Conservation (phyloP, 805 yeast species). For the Teunomyces cretensis region DNA sequence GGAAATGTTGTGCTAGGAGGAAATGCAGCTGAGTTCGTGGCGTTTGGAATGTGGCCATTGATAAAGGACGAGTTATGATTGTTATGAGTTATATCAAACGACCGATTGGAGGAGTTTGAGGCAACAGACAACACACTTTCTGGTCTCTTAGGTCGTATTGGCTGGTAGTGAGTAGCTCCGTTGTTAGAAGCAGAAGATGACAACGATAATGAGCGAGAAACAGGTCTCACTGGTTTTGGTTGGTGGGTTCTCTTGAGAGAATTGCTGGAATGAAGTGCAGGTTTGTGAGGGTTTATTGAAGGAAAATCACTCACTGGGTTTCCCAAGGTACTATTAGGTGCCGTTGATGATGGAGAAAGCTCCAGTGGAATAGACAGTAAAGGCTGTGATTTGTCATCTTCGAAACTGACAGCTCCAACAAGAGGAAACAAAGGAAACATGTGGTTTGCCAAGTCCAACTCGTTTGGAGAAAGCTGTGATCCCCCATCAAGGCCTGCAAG, state of each 20-base stretch:
- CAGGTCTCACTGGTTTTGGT: slow-evolving; percentile 22
- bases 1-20: slow-evolving; percentile 11
- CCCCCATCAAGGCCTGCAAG: neutral
- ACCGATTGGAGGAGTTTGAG: slow-evolving; percentile 33
- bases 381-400: slow-evolving; percentile 34
- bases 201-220: neutral
- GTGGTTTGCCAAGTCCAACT: slow-evolving; percentile 28
- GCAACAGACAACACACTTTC: slow-evolving; percentile 41
- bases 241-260: slow-evolving; percentile 15
- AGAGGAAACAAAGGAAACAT: slow-evolving; percentile 46
- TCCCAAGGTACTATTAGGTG: neutral
- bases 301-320: neutral
- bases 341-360: neutral
- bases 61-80: slow-evolving; percentile 10
- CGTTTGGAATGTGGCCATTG: slow-evolving; percentile 13
- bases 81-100: slow-evolving; percentile 9
- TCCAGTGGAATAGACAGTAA: slow-evolving; percentile 31
- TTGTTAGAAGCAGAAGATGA: slow-evolving; percentile 1
- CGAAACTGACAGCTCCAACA: slow-evolving; percentile 39
- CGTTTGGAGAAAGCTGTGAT: slow-evolving; percentile 11
- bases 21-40: slow-evolving; percentile 15
- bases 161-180: slow-evolving; percentile 18
- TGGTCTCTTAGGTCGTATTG: slow-evolving; percentile 34
- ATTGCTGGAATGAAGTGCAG: neutral
- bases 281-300: neutral